Percentiles rank a stretch among this genome's conserved stretches.
phyloP scores from a whole-genome alignment of 2,329 filamentous ascomycete genomes.

The Pseudogymnoascus sp. region DNA sequence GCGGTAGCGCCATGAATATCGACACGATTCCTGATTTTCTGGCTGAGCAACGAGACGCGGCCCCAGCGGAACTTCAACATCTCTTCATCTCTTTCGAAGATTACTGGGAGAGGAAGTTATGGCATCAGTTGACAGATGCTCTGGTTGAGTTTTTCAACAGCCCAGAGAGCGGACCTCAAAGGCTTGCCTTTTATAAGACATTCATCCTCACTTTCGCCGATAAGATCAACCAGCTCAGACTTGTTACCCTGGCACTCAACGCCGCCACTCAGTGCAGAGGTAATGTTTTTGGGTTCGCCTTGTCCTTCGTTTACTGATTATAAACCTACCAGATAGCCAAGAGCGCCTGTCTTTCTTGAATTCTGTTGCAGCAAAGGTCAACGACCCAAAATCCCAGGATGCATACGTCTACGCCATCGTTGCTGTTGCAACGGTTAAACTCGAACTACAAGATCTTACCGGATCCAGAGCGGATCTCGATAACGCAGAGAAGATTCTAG shows the following conservation, averaged over 20 bases:
- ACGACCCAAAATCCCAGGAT: slow-evolving; percentile 89
- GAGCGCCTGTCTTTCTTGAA: slow-evolving; percentile 82
- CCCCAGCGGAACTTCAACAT: slow-evolving; percentile 80
- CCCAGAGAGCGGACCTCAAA: slow-evolving; percentile 72
- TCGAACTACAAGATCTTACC: slow-evolving; percentile 72
- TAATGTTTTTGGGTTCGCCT: slow-evolving; percentile 32
- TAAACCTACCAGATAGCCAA: slow-evolving; percentile 59
- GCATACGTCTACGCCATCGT: slow-evolving; percentile 92
- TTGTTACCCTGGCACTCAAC: slow-evolving; percentile 83
- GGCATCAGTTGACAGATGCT: slow-evolving; percentile 93
- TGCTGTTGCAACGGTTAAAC: slow-evolving; percentile 80
- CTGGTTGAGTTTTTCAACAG: slow-evolving; percentile 84
- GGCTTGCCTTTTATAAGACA: slow-evolving; percentile 83
- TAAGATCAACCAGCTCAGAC: slow-evolving; percentile 98
- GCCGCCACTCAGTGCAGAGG: slow-evolving; percentile 79
- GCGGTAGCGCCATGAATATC: slow-evolving; percentile 60
- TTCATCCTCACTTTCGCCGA: slow-evolving; percentile 96
- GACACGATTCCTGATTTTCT: slow-evolving; percentile 91
- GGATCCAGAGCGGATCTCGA: slow-evolving; percentile 82
- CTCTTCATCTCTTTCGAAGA: slow-evolving; percentile 91
- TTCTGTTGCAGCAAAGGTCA: slow-evolving; percentile 77
- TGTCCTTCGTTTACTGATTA: slow-evolving; percentile 15
- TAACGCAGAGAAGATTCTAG: slow-evolving; percentile 78
- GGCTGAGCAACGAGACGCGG: slow-evolving; percentile 78
- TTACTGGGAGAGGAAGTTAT: slow-evolving; percentile 96